Base-by-base conservation (phyloP, 164 flowering plant genomes). In the Protea cynaroides region DNA sequence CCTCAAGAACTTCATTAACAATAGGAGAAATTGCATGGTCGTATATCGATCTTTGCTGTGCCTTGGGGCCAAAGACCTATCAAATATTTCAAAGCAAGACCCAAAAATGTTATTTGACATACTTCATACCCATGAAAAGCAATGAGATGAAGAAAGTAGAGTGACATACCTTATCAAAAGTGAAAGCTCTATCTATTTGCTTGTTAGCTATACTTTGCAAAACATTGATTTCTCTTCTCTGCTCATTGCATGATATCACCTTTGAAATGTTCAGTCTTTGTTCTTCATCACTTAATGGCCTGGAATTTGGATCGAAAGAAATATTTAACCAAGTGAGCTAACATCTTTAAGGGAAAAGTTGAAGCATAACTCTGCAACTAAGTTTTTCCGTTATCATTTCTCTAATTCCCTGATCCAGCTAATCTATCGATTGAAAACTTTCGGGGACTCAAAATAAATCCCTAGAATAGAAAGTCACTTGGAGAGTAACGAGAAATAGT, bases 51-150 rank as follows among this genome's bases (percentile, higher is more conserved):
- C 84, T 79, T 74, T 88, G 96, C 58, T 89, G 95, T 55, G 93
- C 76, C 71, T 80, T 83, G 17, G 96, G 97, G 17, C 96, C 97
- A 80, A 89, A 91, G 25, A 91, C 93, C 97, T 87, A 56, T 13
- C 54, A 61, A 21, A 43, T 29, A 56, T 67, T 59, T 61, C 36
- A 56, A 21, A 62, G 11, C n/a, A 36, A 21, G 8, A 7, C 2
- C 15, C 18, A 19, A 14, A 21, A 13, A 25, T 46, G 2, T 11
- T 7, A 57, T 9, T 50, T 25, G n/a, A 24, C 21, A 23, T 18
- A 34, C 13, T 58, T 8, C 18, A 18, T 34, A 59, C 18, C 22
- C 46, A 60, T 25, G 18, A 25, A 29, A 54, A 49, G 21, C 8
- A 19, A 8, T 56, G 49, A 58, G 22, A n/a, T 5, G 15, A 56